These are phyloP conservation scores for Aphanomyces invadans DNA, from an alignment of 352 stramenopile genomes.

Conservation along the genomic window DNA sequence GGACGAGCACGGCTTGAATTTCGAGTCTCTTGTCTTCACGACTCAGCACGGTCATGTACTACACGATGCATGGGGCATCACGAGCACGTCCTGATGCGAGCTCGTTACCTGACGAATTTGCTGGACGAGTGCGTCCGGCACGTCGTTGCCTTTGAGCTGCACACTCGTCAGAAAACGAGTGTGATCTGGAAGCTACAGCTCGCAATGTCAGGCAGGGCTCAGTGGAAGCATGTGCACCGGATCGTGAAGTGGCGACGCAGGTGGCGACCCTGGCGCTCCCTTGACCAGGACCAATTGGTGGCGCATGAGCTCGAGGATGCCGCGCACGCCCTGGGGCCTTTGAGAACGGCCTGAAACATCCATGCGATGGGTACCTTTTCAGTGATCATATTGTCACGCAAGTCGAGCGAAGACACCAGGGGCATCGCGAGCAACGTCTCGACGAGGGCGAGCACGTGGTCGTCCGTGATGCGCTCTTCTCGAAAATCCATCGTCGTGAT, in stretches of 20 bases:
- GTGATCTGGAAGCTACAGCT: conserved; percentile 41
- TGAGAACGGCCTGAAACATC: conserved; percentile 1
- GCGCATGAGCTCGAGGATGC: conserved; percentile 62
- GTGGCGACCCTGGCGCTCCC: conserved; percentile 23
- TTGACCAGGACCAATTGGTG: conserved; percentile 71
- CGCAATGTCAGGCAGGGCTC: too few species aligned
- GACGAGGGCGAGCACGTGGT: conserved; percentile 66
- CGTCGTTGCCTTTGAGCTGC: conserved; percentile 72
- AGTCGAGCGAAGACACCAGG: conserved; percentile 62
- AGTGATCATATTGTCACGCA: conserved; percentile 72
- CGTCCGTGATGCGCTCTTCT: conserved; percentile 71
- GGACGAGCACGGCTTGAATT: conserved; percentile 58
- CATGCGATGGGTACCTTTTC: conserved; percentile 42
- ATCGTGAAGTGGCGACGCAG: neutral
- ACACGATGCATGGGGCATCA: neutral
- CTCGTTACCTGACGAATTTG: conserved; percentile 41
- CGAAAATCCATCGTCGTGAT: conserved; percentile 63
- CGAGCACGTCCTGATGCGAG: neutral
- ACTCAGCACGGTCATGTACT: conserved; percentile 61
- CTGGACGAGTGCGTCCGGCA: conserved; percentile 47
- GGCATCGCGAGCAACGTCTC: conserved; percentile 70
- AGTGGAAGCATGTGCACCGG: too few species aligned
- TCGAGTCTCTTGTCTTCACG: conserved; percentile 73
- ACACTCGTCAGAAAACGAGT: conserved; percentile 63
- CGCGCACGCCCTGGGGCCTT: conserved; percentile 49